A percentile compares a stretch with the other conserved stretches of the same genome.
Evolutionary conservation across 2,329 filamentous ascomycete genomes (phyloP).

Genomic region (Stylonectria norvegica): DNA sequence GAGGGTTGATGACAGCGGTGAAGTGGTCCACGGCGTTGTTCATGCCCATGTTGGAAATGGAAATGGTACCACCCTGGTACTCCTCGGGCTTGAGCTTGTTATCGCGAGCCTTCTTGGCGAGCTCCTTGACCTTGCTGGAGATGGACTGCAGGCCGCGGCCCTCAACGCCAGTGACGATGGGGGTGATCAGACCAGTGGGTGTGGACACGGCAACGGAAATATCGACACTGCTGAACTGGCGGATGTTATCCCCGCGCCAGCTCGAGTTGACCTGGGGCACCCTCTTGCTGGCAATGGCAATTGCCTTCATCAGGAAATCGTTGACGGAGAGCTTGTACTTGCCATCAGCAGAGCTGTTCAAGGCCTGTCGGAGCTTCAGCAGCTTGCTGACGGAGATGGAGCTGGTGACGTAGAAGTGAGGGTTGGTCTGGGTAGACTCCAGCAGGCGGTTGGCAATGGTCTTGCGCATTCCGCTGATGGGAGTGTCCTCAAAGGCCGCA

Average conservation of each 20-base stretch:
- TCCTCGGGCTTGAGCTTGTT: constrained; percentile 99
- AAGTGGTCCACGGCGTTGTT: constrained; percentile 94
- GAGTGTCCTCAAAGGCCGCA: constrained; percentile 76
- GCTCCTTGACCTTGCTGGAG: constrained; percentile 87
- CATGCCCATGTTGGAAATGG: constrained; percentile 99
- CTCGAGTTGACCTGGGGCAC: constrained; percentile 94
- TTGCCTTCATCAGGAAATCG: constrained; percentile 98
- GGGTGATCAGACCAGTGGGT: constrained; percentile 90
- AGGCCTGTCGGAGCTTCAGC: constrained; percentile 87
- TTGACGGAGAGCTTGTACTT: constrained; percentile 99
- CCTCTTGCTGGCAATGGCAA: constrained; percentile 83
- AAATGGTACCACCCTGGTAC: constrained; percentile 98
- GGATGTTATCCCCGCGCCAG: constrained; percentile 87
- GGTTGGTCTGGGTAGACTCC: constrained; percentile 87
- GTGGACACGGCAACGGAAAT: constrained; percentile 95
- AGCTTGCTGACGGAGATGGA: constrained; percentile 92
- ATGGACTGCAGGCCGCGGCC: constrained; percentile 83
- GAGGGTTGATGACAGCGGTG: constrained; percentile 98
- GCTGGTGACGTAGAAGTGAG: constrained; percentile 95
- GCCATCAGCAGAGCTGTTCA: constrained; percentile 85
- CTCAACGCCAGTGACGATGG: constrained; percentile 89
- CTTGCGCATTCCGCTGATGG: constrained; percentile 93
- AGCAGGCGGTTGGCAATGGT: constrained; percentile 89
- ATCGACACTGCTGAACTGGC: constrained; percentile 89
- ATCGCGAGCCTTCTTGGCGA: constrained; percentile 92